These are phyloP conservation scores for Mortierella sp. DNA, from an alignment of 371 early-diverging fungal genomes.

Conservation along the genomic window DNA sequence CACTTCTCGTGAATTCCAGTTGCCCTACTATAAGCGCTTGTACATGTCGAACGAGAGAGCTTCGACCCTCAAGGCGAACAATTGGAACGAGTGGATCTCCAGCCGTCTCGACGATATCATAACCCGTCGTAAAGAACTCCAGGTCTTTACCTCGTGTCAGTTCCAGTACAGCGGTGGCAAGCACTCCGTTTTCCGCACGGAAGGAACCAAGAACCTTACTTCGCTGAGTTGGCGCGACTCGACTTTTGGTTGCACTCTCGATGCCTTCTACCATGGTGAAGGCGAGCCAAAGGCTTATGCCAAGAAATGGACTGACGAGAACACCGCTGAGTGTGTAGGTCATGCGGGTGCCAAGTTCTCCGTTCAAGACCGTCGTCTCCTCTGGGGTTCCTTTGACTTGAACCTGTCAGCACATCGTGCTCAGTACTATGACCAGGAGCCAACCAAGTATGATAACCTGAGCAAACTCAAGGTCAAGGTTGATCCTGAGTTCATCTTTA, in stretches of 20 bases:
- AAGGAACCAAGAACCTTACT: slow-evolving; percentile 18
- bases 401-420: slow-evolving; percentile 21
- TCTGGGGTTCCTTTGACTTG: slow-evolving; percentile 45
- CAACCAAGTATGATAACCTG: slow-evolving; percentile 24
- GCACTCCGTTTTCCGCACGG: slow-evolving; percentile 7
- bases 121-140: background rate
- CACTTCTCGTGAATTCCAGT: slow-evolving; percentile 29
- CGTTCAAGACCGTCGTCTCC: slow-evolving; percentile 41
- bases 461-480: slow-evolving; percentile 13
- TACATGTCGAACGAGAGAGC: slow-evolving; percentile 30
- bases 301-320: slow-evolving; percentile 1
- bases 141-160: slow-evolving; percentile 14
- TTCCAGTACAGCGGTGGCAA: slow-evolving; percentile 42
- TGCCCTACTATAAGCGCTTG: slow-evolving; percentile 40
- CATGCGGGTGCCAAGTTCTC: slow-evolving; percentile 11
- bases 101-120: slow-evolving; percentile 20
- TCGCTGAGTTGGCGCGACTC: slow-evolving; percentile 46
- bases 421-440: slow-evolving; percentile 10
- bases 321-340: slow-evolving; percentile 19
- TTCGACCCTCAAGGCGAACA: slow-evolving; percentile 4
- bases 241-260: slow-evolving; percentile 8
- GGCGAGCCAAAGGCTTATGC: slow-evolving; percentile 1
- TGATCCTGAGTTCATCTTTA: slow-evolving; percentile 43
- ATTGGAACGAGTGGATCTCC: slow-evolving; percentile 22
- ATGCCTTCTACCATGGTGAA: slow-evolving; percentile 22